Base-by-base conservation (phyloP, 164 flowering plant species). In the Chloranthus sessilifolius region DNA sequence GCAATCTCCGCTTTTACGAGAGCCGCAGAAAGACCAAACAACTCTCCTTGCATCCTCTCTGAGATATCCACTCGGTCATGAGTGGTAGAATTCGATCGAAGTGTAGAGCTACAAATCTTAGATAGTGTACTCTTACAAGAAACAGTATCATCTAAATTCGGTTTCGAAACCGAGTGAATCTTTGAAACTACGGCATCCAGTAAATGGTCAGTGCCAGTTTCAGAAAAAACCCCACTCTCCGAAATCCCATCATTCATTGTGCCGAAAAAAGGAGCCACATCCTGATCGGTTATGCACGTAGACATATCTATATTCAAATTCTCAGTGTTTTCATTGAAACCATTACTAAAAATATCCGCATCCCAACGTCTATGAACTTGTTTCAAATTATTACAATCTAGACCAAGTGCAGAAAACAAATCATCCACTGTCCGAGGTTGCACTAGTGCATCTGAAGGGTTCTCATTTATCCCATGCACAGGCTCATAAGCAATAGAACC, bases 181-280 rank as follows among this genome's bases (percentile, higher is more conserved):
- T 71, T 73, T n/a, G 92, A 72, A 41, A 91, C 78, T 25, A 91
- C 84, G 27, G 98, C 96, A 73, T 91, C 98, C 60, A 91, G 62
- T 19, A 88, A 83, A 71, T 79, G 69, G 47, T 83, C 95, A 4
- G 72, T 16, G 17, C 68, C 70, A 29, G 42, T 52, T 25, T 52
- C 63, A 25, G 77, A 64, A 61, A 77, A 79, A 22, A 70, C 53
- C 20, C 71, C 73, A 63, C 75, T 59, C 6, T 79, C 79, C 15
- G 74, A 70, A 22, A 73, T 51, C 29, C 58, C 79, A 52, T 61
- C 75, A 69, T 52, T 59, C 37, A 54, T 24, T 28, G 72, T 41
- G 65, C 17, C 60, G 28, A 50, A n/a, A 39, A 40, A 64, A 44
- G 69, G 43, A 29, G 29, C 51, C 5, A 29, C 9, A n/a, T 59